phyloP scores from a whole-genome alignment of 75 land plant species.

The Larix kaempferi region DNA sequence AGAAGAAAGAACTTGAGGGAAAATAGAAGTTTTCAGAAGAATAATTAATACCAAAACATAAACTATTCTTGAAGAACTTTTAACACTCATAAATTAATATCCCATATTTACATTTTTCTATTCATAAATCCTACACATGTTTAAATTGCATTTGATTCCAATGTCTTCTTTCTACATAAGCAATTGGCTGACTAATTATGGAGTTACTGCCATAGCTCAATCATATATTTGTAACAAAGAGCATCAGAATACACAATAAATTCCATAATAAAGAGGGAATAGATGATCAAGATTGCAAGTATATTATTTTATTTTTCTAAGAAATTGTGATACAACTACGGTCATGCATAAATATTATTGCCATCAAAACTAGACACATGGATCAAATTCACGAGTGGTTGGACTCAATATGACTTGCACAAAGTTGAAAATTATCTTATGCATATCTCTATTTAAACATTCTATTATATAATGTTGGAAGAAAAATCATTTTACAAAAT shows the following conservation, averaged over 20 bases:
- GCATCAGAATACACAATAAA: neutral
- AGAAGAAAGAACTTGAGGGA: too few relatives aligned
- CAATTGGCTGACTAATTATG: neutral
- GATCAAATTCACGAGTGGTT: neutral
- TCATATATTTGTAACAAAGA: neutral
- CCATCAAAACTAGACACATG: neutral
- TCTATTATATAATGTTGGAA: neutral
- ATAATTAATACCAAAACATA: too few relatives aligned
- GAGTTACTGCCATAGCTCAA: neutral
- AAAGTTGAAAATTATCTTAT: neutral
- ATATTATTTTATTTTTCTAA: neutral
- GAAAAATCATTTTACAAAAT: neutral
- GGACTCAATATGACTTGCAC: neutral
- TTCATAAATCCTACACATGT: neutral
- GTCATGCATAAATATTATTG: neutral
- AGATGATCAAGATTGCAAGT: neutral
- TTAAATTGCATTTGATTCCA: neutral
- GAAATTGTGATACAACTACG: neutral
- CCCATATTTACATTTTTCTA: neutral
- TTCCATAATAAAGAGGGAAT: neutral
- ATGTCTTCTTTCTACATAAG: neutral
- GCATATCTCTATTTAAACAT: neutral
- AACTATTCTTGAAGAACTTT: too few relatives aligned
- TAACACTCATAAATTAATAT: too few relatives aligned
- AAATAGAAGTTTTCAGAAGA: too few relatives aligned